phyloP scores from a whole-genome alignment of 2,329 filamentous ascomycete genomes.

The Thermothelomyces thermophilus region DNA sequence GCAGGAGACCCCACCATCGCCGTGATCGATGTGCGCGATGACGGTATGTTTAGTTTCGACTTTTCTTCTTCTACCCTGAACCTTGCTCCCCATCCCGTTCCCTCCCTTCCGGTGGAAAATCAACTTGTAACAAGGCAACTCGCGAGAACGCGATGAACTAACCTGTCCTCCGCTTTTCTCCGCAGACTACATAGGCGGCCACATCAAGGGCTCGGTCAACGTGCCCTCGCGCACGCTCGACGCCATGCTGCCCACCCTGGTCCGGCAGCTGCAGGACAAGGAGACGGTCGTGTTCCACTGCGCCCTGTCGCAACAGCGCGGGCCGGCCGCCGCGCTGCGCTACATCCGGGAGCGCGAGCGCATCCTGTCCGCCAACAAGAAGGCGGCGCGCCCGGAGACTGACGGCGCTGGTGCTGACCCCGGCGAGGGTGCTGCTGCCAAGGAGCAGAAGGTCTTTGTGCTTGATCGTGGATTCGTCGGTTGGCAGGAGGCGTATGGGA shows the following conservation, averaged over 20 bases:
- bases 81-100: background rate
- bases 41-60: conserved; percentile 42
- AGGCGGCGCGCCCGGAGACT: conserved; percentile 19
- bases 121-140: too few relatives aligned
- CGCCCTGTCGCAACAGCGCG: conserved; percentile 82
- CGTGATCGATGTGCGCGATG: conserved; percentile 84
- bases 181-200: conserved; percentile 80
- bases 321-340: conserved; percentile 72
- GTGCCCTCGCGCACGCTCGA: conserved; percentile 69
- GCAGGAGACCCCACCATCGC: conserved; percentile 48
- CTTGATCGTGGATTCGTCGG: conserved; percentile 77
- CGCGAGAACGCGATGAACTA: background rate
- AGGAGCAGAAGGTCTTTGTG: conserved; percentile 67
- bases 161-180: background rate
- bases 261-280: conserved; percentile 68
- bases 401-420: conserved; percentile 20
- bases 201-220: conserved; percentile 73
- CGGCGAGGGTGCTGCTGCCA: conserved; percentile 20
- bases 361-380: conserved; percentile 24
- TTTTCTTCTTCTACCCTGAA: background rate
- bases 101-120: too few relatives aligned
- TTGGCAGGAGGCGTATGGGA: conserved; percentile 82
- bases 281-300: conserved; percentile 92
- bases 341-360: conserved; percentile 68
- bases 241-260: conserved; percentile 70